Evolutionary conservation across 345 rosid genomes (phyloP), one percentile per base, ranked within the genome.

Genomic region (Leavenworthia alabamica): DNA sequence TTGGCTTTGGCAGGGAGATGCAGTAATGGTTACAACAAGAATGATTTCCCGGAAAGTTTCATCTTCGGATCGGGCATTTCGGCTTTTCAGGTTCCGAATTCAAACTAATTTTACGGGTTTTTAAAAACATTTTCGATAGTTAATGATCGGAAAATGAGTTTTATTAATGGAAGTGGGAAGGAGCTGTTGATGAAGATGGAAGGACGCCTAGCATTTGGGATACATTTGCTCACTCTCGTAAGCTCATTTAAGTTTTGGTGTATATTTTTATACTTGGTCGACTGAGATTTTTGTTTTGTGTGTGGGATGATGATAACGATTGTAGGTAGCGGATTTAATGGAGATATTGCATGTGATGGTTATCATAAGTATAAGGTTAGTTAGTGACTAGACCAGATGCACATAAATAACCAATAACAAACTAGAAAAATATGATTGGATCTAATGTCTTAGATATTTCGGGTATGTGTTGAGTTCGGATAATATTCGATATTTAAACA

Each of bases 151-250:
- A 33, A 33, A 33, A 9, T 11, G 16, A n/a, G 22, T n/a, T 16
- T 46, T 19, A 5, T 33, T 2, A 49, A 2, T 27, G 31, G 15
- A 48, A 64, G 77, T 68, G 61, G 49, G 85, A 83, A 77, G 85
- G 93, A 24, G 93, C 85, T 13, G 79, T 74, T 43, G n/a, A 56
- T 13, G 77, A 78, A 56, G 89, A 79, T 35, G 94, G 85, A 24
- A 81, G 81, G 70, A 76, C 55, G 32, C 81, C 83, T 10, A 80
- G 85, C 51, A 62, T 86, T 6, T 81, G 82, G 83, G 89, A 83
- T n/a, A n/a, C n/a, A n/a, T n/a, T n/a, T n/a, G n/a, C n/a, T n/a
- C n/a, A n/a, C n/a, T n/a, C n/a, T n/a, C 29, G 66, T 83, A 6
- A n/a, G n/a, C 79, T 64, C 57, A 10, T 67, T 32, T 80, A 74